phyloP scores from a whole-genome alignment of 371 early-diverging fungal species.

The Mortierella sp. region DNA sequence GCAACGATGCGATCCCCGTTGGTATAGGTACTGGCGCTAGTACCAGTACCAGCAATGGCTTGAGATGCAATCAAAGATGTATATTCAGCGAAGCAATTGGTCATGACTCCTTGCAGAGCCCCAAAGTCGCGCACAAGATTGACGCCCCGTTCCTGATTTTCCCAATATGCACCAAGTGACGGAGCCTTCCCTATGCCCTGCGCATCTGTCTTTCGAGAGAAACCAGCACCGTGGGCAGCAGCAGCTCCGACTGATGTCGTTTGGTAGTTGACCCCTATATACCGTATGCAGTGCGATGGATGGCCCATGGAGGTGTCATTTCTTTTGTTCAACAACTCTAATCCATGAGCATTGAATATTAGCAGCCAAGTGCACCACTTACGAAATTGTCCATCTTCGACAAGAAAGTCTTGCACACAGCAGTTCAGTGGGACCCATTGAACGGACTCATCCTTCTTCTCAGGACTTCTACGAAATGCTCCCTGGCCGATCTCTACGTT shows the following conservation, averaged over 20 bases:
- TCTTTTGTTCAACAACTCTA: too few species aligned
- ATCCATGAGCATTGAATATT: too few species aligned
- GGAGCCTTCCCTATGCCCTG: constrained; percentile 15
- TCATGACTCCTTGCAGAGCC: constrained; percentile 34
- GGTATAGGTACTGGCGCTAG: too few species aligned
- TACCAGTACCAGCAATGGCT: too few species aligned
- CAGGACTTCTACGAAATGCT: constrained; percentile 50
- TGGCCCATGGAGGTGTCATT: too few species aligned
- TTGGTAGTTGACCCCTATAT: constrained; percentile 45
- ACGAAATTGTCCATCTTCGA: constrained; percentile 42
- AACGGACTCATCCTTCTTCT: constrained; percentile 52
- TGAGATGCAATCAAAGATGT: background rate
- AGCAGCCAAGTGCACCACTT: constrained; percentile 5
- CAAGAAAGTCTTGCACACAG: constrained; percentile 51
- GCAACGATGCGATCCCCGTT: constrained; percentile 7
- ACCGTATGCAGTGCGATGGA: too few species aligned
- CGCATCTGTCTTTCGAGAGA: constrained; percentile 14
- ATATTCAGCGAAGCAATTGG: constrained; percentile 16
- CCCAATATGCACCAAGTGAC: constrained; percentile 37
- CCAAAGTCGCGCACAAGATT: constrained; percentile 32
- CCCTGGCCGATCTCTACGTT: constrained; percentile 52
- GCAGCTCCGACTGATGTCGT: constrained; percentile 48
- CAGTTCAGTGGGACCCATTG: constrained; percentile 55
- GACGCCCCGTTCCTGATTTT: constrained; percentile 39
- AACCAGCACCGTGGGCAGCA: constrained; percentile 42